Evolutionary conservation across 768 basidiomycete genomes (phyloP), one percentile per base, ranked within the genome.

Genomic region (Auricularia cornea): DNA sequence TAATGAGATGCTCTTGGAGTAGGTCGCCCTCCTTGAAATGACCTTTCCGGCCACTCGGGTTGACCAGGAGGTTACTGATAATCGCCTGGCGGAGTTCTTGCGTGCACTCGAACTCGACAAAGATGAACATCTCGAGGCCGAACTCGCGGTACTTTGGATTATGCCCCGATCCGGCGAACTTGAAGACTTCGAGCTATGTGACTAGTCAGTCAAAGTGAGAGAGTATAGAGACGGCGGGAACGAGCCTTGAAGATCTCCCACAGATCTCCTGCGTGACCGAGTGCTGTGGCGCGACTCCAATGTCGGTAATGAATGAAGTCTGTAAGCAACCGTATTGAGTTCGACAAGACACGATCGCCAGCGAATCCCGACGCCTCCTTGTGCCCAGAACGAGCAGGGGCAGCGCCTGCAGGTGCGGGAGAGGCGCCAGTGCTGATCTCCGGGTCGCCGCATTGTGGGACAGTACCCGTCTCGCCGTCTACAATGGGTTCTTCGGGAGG

Each of bases 131-230:
- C 62, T 77, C 74, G 28, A 78, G 72, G 0, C 74, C 65, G 63
- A 77, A 78, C 4, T 60, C 60, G 2, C 65, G 65, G 60, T 78
- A 78, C 59, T 74, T 73, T 20, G 8, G 44, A 23, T 66, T 32
- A 60, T 77, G 75, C 2, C 56, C 63, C 0, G 75, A 76, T 1
- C 76, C 75, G 0, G 72, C 69, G 64, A 77, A 78, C 0, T 71
- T 71, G 66, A 77, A 73, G 0, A 72, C 20, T 20, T 48, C 44
- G 11, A 20, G 16, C 44, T 48, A 68, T 74, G 72, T 35, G 62
- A 29, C 52, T n/a, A 18, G 8, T 40, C n/a, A n/a, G n/a, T n/a
- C n/a, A n/a, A n/a, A n/a, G n/a, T n/a, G n/a, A n/a, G n/a, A n/a
- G n/a, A n/a, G n/a, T n/a, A n/a, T n/a, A n/a, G n/a, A n/a, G 18